Evolutionary conservation across 73 alveolate species (phyloP).

Genomic region (Uronychia setigera): DNA sequence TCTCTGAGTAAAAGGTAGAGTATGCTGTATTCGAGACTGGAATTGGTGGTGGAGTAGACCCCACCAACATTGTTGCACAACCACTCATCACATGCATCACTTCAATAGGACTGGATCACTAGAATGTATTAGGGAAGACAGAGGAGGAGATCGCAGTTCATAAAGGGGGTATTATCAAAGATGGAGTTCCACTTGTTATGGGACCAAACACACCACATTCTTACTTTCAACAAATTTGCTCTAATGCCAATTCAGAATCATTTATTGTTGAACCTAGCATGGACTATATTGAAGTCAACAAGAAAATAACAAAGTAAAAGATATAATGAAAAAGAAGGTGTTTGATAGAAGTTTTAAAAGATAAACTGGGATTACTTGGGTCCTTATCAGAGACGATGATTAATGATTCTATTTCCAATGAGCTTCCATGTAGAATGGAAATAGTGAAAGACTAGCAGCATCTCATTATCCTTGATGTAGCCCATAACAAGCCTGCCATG

Average conservation of each 20-base stretch:
- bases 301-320: neutral
- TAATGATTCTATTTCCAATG: neutral
- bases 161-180: conserved; percentile 88
- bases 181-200: conserved; percentile 65
- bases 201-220: conserved; percentile 70
- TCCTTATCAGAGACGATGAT: neutral
- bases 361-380: neutral
- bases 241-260: neutral
- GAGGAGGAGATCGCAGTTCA: conserved; percentile 74
- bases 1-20: conserved; percentile 72
- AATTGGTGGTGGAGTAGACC: conserved; percentile 89
- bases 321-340: neutral
- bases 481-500: conserved; percentile 68
- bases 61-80: conserved; percentile 72
- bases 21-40: conserved; percentile 89
- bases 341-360: neutral
- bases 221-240: neutral
- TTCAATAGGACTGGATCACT: conserved; percentile 87
- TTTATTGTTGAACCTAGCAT: neutral
- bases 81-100: conserved; percentile 64
- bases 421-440: neutral
- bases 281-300: neutral
- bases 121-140: conserved; percentile 79
- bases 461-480: conserved; percentile 47
- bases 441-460: neutral